phyloP scores from a whole-genome alignment of 306 rosid species.

The Malus sieversii region DNA sequence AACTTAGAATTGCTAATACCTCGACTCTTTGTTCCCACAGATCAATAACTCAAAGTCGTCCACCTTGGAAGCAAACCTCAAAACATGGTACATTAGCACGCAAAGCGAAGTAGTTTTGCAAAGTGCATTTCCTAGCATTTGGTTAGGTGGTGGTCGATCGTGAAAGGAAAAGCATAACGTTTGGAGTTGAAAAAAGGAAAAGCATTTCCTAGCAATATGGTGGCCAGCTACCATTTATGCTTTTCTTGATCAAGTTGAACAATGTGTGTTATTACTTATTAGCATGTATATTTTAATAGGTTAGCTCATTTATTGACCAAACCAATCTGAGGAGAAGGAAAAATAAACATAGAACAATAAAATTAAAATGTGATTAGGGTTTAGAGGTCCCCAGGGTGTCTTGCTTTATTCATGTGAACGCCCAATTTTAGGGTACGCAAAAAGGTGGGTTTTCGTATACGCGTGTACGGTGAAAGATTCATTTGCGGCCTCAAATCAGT shows the following conservation, averaged over 20 bases:
- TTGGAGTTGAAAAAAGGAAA: slow-evolving; percentile 7
- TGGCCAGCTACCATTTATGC: neutral
- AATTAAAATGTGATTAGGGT: neutral
- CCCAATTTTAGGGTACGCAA: neutral
- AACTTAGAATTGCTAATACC: neutral
- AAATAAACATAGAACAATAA: neutral
- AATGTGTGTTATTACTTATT: neutral
- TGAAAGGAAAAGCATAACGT: neutral
- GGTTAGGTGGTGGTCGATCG: slow-evolving; percentile 2
- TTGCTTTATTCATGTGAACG: neutral
- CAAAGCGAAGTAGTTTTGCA: neutral
- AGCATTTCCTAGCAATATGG: neutral
- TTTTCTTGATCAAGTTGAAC: neutral
- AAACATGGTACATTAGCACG: neutral
- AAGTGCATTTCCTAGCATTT: neutral
- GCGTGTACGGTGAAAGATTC: neutral
- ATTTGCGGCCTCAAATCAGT: neutral
- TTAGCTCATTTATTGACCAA: neutral
- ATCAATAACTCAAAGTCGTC: neutral
- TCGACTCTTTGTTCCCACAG: neutral
- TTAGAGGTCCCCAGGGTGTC: neutral
- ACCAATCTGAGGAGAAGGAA: neutral
- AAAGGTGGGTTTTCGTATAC: neutral
- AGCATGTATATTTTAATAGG: neutral
- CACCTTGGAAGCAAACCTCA: neutral